A percentile compares a stretch with the other conserved stretches of the same genome.
Evolutionary conservation across 2,329 filamentous ascomycete species (phyloP).

Genomic region (Phoma sp.): DNA sequence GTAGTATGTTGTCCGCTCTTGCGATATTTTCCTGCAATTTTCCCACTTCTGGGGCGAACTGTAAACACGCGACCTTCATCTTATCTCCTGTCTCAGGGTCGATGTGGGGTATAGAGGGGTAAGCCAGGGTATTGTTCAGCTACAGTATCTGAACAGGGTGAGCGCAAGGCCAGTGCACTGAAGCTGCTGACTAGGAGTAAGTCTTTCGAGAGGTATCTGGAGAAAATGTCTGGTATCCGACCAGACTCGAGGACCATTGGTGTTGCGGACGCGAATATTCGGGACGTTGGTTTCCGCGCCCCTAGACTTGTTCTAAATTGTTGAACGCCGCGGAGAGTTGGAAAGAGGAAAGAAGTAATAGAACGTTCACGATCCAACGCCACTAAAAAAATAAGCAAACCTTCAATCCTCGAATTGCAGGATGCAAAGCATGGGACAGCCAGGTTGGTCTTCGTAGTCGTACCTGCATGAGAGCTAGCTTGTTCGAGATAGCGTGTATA

Average conservation of each 20-base stretch:
- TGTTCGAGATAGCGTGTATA: slow-evolving; percentile 2
- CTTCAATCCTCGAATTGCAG: background rate
- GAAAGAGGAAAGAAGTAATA: slow-evolving; percentile 5
- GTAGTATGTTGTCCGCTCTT: slow-evolving; percentile 69
- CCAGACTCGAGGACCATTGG: background rate
- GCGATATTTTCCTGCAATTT: slow-evolving; percentile 73
- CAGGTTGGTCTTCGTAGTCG: slow-evolving; percentile 10
- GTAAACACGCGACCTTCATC: slow-evolving; percentile 74
- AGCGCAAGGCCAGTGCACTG: background rate
- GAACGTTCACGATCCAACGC: slow-evolving; percentile 10
- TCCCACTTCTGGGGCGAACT: slow-evolving; percentile 75
- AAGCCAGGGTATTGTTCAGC: slow-evolving; percentile 5
- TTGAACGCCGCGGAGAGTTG: slow-evolving; percentile 4
- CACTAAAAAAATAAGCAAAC: slow-evolving; percentile 5
- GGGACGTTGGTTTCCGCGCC: slow-evolving; percentile 16
- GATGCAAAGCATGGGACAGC: background rate
- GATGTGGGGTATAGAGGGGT: slow-evolving; percentile 17
- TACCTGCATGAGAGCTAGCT: slow-evolving; percentile 18
- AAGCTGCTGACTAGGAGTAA: background rate
- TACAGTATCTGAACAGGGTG: background rate
- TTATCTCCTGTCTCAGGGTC: slow-evolving; percentile 22
- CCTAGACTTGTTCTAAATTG: slow-evolving; percentile 8
- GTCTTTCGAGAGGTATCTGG: background rate
- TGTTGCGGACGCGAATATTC: slow-evolving; percentile 11
- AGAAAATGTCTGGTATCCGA: background rate